Percentiles rank a stretch among this genome's conserved stretches.
These are phyloP conservation scores for Mycena rosella DNA, from an alignment of 768 basidiomycete genomes.

Conservation along the genomic window DNA sequence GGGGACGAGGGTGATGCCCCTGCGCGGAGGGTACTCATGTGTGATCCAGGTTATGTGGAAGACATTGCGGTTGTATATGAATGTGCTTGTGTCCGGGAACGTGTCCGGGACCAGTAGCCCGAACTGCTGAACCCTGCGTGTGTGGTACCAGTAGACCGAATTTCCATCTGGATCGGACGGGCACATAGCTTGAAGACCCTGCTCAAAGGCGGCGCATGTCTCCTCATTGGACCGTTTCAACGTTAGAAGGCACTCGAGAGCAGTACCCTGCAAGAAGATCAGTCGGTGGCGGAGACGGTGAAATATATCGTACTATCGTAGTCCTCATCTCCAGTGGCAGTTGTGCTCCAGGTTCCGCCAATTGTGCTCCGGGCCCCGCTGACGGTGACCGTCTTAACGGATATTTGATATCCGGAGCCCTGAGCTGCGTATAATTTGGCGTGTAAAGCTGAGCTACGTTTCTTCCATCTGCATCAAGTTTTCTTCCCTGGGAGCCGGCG, in stretches of 20 bases:
- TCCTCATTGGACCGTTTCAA: not conserved
- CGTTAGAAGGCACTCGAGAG: constrained; percentile 1
- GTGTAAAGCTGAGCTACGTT: not conserved
- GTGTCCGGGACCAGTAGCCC: not conserved
- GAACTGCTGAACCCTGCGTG: no score
- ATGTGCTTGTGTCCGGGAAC: constrained; percentile 10
- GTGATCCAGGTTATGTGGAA: constrained; percentile 17
- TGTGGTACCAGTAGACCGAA: constrained; percentile 11
- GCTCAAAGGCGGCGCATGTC: constrained; percentile 3
- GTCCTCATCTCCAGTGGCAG: not conserved
- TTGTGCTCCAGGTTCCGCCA: not conserved
- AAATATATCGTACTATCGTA: not conserved
- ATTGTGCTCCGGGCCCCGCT: not conserved
- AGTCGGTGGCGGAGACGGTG: not conserved
- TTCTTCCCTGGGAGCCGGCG: not conserved
- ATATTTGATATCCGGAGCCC: no score
- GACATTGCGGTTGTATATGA: not conserved
- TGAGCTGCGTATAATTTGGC: not conserved
- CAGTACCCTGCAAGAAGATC: not conserved
- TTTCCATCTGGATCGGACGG: not conserved
- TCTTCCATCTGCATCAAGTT: not conserved
- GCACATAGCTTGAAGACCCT: not conserved
- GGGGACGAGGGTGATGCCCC: not conserved
- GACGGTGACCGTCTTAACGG: no score
- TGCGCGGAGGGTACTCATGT: not conserved